These are phyloP conservation scores for Aspergillus sp. DNA, from an alignment of 2,329 filamentous ascomycete genomes.

Conservation along the genomic window DNA sequence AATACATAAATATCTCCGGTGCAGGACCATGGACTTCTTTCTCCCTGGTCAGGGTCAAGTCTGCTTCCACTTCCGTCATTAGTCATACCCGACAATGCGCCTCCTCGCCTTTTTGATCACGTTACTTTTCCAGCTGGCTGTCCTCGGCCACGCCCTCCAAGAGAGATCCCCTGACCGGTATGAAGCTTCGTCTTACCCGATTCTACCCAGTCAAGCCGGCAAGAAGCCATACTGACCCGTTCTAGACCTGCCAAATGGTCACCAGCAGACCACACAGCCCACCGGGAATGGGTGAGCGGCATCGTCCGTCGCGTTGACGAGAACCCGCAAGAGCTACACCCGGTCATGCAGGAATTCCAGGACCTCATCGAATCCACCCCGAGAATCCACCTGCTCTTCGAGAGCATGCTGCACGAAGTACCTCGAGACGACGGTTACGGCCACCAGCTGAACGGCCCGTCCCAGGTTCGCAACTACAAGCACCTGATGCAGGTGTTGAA, in stretches of 20 bases:
- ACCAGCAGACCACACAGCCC: slow-evolving; percentile 53
- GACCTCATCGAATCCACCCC: slow-evolving; percentile 56
- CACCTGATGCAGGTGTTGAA: slow-evolving; percentile 62
- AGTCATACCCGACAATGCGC: not conserved
- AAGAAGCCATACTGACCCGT: no score
- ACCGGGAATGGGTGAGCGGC: slow-evolving; percentile 54
- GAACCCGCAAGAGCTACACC: slow-evolving; percentile 44
- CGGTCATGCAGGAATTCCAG: slow-evolving; percentile 57
- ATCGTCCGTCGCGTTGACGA: slow-evolving; percentile 50
- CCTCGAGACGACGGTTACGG: slow-evolving; percentile 53
- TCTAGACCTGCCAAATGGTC: slow-evolving; percentile 53
- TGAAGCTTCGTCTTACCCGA: not conserved
- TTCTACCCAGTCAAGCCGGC: not conserved
- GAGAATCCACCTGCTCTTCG: slow-evolving; percentile 58
- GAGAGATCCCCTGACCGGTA: not conserved
- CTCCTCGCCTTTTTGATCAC: not conserved
- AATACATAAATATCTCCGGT: not conserved
- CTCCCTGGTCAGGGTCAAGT: no score
- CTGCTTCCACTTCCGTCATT: not conserved
- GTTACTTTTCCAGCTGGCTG: not conserved
- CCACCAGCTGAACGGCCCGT: slow-evolving; percentile 53
- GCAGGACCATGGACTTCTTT: no score
- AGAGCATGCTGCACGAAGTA: slow-evolving; percentile 61
- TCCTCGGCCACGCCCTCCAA: not conserved
- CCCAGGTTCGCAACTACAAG: slow-evolving; percentile 56